phyloP scores from a whole-genome alignment of 1,139 yeast genomes.

The Ogataea hybrid region DNA sequence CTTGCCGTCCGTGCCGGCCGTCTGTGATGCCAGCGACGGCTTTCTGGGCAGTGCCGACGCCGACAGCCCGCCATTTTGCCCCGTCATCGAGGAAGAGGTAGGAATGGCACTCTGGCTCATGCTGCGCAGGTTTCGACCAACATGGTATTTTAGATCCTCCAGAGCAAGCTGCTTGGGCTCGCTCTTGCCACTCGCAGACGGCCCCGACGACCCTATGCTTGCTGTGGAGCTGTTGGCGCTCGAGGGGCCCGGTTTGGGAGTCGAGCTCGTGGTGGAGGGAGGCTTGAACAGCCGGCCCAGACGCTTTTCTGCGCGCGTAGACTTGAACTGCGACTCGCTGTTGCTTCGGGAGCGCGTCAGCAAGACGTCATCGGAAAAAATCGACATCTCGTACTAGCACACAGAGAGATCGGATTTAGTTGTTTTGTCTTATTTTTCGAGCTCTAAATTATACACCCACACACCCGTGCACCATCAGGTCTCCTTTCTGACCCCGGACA shows the following conservation, averaged over 20 bases:
- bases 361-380: conserved; percentile 3
- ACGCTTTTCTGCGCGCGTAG: conserved; percentile 32
- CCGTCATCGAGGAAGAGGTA: not conserved
- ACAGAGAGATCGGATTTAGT: not conserved
- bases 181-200: conserved; percentile 4
- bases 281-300: conserved; percentile 34
- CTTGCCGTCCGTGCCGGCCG: conserved; percentile 7
- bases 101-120: conserved; percentile 15
- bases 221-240: conserved; percentile 8
- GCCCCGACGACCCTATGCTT: not conserved
- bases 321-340: conserved; percentile 27
- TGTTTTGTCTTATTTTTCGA: conserved; percentile 1
- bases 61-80: not conserved
- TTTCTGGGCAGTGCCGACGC: conserved; percentile 9
- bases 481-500: conserved; percentile 80
- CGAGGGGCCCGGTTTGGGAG: conserved; percentile 5
- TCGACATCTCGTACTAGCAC: not conserved
- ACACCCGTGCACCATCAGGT: conserved; percentile 3
- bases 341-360: conserved; percentile 24
- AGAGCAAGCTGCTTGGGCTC: conserved; percentile 19
- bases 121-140: conserved; percentile 17
- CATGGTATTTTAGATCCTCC: conserved; percentile 21
- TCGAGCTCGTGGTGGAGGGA: conserved; percentile 8
- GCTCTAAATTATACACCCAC: conserved; percentile 2
- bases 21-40: conserved; percentile 11